phyloP scores from a whole-genome alignment of 1,284 basidiomycete species.

The Tilletia walkeri region DNA sequence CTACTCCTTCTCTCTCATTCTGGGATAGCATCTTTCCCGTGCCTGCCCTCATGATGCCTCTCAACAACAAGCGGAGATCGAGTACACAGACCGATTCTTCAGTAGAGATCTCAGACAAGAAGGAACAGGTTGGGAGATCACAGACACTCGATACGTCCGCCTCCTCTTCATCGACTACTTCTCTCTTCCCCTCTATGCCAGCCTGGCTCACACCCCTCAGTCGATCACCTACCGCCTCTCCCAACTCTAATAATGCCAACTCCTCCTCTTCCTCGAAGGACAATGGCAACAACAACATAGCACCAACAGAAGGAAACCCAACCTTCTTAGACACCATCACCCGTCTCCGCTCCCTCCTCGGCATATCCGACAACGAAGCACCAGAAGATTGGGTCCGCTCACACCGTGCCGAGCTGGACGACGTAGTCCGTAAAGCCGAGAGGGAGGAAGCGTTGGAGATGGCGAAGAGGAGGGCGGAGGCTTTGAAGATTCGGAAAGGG shows the following conservation, averaged over 20 bases:
- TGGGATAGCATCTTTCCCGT: conserved; percentile 11
- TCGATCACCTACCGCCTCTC: background rate
- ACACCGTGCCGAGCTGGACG: conserved; percentile 15
- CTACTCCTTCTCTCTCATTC: background rate
- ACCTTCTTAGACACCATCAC: conserved; percentile 20
- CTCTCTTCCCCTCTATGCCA: conserved; percentile 10
- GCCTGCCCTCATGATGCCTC: background rate
- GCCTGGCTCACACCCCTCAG: conserved; percentile 9
- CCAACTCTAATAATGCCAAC: background rate
- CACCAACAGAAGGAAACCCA: background rate
- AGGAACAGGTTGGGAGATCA: background rate
- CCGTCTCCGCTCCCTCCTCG: conserved; percentile 13
- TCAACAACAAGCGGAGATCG: background rate
- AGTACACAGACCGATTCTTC: background rate
- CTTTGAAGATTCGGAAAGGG: background rate
- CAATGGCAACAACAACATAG: background rate
- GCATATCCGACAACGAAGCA: conserved; percentile 8
- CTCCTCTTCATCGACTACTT: background rate
- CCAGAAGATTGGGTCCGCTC: conserved; percentile 9
- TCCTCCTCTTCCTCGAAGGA: background rate
- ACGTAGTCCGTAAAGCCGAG: conserved; percentile 1
- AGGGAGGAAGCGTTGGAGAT: conserved; percentile 6
- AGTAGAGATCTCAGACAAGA: background rate
- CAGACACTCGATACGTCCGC: conserved; percentile 10
- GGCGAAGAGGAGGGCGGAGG: conserved; percentile 14